Conservation (phyloP, 768 basidiomycete genomes). For the Phlebiopsis flavidoalba region DNA sequence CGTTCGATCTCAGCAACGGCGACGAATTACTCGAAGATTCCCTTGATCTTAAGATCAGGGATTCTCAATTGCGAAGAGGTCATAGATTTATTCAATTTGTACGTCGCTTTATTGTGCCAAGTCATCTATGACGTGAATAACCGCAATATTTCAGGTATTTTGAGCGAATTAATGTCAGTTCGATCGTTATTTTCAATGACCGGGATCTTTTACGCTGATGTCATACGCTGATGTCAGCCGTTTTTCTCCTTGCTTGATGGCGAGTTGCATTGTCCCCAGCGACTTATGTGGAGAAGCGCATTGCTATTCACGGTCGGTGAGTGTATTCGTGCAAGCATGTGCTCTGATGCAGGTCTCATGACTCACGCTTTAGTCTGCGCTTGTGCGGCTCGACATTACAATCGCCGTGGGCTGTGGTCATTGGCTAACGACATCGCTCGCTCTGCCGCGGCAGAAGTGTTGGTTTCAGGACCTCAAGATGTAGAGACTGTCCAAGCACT, state of each 20-base stretch:
- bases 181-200: conserved; percentile 21
- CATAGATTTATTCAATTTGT: conserved; percentile 52
- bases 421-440: conserved; percentile 51
- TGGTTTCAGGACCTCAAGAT: conserved; percentile 46
- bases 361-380: conserved; percentile 43
- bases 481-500: conserved; percentile 73
- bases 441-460: conserved; percentile 45
- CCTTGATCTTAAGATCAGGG: background rate
- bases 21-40: conserved; percentile 1
- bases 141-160: conserved; percentile 35
- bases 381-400: conserved; percentile 55
- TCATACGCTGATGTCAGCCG: conserved; percentile 28
- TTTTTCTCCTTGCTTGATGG: conserved; percentile 49
- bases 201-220: conserved; percentile 4
- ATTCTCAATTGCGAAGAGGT: conserved; percentile 2
- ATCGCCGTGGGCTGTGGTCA: conserved; percentile 41
- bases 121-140: background rate
- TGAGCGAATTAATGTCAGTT: conserved; percentile 39
- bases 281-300: conserved; percentile 41
- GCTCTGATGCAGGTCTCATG: background rate
- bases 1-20: background rate
- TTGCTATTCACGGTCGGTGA: conserved; percentile 51
- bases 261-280: conserved; percentile 41
- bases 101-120: conserved; percentile 17
- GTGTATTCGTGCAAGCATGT: conserved; percentile 19